Evolutionary conservation across 192 early-diverging fungal species (phyloP), one percentile per base, ranked within the genome.

Genomic region (Oehlia diaphana): DNA sequence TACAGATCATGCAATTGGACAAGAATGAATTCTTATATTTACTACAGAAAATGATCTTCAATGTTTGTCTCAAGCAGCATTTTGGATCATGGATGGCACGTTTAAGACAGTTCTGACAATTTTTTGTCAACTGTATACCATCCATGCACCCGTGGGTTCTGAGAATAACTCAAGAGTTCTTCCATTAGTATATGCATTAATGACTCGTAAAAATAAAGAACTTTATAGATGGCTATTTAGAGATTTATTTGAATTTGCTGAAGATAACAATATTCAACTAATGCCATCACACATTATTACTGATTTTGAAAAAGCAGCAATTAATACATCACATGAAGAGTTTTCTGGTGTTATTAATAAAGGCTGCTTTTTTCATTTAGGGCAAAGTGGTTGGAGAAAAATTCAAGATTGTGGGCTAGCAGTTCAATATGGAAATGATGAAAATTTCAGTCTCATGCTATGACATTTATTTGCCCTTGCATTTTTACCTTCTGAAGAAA

Each of bases 91-190:
- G 16, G 72, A 74, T 74, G 44, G 72, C 7, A 39, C 39, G 5
- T 74, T 53, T 53, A 16, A 50, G 58, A 74, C 72, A n/a, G 72
- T 74, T 31, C 72, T 50, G 13, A 74, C 72, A 53, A 12, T 39
- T 50, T 74, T 74, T 14, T n/a, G 12, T 8, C 44, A 74, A 58
- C 44, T 74, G 23, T 62, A 74, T 19, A 74, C 23, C 0, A 74
- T 74, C 12, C 73, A 74, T 33, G 73, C 50, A 12, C 26, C 50
- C 23, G 53, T 74, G 33, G 28, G 73, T 62, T 2, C 26, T 19
- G 21, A 58, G 6, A 16, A 74, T 16, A 74, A 74, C 5, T 74
- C 19, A 28, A 74, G 49, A 74, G 16, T 53, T 14, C 49, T 71
- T 21, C 3, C 39, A 5, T 13, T 74, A 10, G 23, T 74, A 0